Evolutionary conservation across 768 basidiomycete genomes (phyloP).

Genomic region (Coprinopsis cinerea): DNA sequence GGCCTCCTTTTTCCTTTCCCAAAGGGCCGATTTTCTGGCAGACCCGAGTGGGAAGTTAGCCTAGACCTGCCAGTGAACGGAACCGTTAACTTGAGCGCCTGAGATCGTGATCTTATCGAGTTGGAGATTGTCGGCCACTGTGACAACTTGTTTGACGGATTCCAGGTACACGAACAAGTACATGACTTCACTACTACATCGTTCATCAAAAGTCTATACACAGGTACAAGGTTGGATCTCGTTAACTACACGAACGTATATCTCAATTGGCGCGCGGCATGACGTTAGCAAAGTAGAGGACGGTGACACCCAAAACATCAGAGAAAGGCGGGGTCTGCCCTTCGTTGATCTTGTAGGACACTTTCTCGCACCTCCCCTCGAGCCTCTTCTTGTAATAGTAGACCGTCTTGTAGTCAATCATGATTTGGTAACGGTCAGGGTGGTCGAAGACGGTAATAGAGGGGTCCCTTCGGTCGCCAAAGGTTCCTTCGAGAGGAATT

Average conservation of each 20-base stretch:
- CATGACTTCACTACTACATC: no score
- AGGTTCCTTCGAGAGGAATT: conserved; percentile 4
- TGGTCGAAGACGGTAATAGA: conserved; percentile 12
- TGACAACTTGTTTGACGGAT: no score
- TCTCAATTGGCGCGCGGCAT: background rate
- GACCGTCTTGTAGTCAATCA: conserved; percentile 10
- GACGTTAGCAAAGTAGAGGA: background rate
- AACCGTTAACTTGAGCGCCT: no score
- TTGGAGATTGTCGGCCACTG: no score
- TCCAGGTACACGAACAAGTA: no score
- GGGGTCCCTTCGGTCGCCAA: background rate
- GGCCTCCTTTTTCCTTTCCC: no score
- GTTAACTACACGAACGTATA: background rate
- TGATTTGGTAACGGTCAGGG: conserved; percentile 12
- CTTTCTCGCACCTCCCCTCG: background rate
- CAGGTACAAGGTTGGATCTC: background rate
- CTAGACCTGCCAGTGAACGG: no score
- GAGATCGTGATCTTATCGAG: no score
- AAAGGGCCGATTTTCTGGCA: no score
- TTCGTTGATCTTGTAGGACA: background rate
- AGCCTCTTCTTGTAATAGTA: conserved; percentile 12
- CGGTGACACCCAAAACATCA: conserved; percentile 1
- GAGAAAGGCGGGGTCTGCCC: conserved; percentile 8
- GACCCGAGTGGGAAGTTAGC: no score
- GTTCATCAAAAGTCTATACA: no score